phyloP scores from a whole-genome alignment of 768 basidiomycete species.

The Dioszegia hungarica region DNA sequence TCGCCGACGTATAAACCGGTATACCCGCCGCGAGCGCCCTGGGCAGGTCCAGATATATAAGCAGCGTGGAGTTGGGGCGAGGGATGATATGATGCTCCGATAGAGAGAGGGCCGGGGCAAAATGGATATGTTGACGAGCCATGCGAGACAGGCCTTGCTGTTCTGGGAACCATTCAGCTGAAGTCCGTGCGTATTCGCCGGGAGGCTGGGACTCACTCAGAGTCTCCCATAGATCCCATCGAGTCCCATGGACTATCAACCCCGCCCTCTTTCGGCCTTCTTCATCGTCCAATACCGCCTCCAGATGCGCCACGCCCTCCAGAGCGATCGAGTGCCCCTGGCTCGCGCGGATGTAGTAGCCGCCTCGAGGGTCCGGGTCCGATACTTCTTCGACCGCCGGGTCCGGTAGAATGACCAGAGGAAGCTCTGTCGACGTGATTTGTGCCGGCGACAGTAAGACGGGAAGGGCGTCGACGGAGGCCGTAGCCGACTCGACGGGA shows the following conservation, averaged over 20 bases:
- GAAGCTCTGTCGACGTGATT: slow-evolving; percentile 16
- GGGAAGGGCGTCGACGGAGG: background rate
- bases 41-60: slow-evolving; percentile 74
- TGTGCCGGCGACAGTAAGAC: background rate
- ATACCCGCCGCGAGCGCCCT: slow-evolving; percentile 48
- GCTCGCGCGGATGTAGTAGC: slow-evolving; percentile 46
- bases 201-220: slow-evolving; percentile 29
- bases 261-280: slow-evolving; percentile 64
- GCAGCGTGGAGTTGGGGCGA: slow-evolving; percentile 68
- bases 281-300: slow-evolving; percentile 32
- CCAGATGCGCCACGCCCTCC: slow-evolving; percentile 37
- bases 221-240: slow-evolving; percentile 38
- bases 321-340: slow-evolving; percentile 47
- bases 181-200: background rate
- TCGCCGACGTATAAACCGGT: slow-evolving; percentile 68
- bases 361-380: slow-evolving; percentile 9
- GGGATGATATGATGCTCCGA: slow-evolving; percentile 57
- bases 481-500: too few relatives aligned
- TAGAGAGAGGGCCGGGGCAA: slow-evolving; percentile 65
- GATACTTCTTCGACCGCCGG: background rate
- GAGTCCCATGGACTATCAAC: slow-evolving; percentile 45
- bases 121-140: slow-evolving; percentile 86
- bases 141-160: slow-evolving; percentile 72
- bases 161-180: slow-evolving; percentile 51
- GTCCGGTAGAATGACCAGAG: slow-evolving; percentile 19